Evolutionary conservation across 495 filamentous ascomycete species (phyloP), one percentile per base, ranked within the genome.

Genomic region (Tuber indicum): DNA sequence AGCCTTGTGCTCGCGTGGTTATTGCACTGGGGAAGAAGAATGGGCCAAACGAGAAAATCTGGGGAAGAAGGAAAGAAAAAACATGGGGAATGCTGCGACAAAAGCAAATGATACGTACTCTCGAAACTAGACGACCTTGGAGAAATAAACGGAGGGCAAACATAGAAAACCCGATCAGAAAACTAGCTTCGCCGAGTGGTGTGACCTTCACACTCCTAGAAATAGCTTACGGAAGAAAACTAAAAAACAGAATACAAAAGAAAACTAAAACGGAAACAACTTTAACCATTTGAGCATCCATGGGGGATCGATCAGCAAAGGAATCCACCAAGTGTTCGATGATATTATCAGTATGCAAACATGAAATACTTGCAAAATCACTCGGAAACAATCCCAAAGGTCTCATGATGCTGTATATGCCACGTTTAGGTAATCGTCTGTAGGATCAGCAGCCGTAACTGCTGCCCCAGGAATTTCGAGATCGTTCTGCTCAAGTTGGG

Each of bases 151-250:
- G 14, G 32, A 26, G 16, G 17, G 6, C 5, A 66, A 66, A 66
- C 26, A 66, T 36, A 36, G 58, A 66, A 66, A 66, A 66, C 26
- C 26, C 58, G n/a, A 66, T 66, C 26, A 66, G 58, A 66, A 66
- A 66, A 66, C 58, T 26, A 66, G 58, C 58, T 66, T 26, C 58
- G 58, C 58, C 26, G 26, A 66, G 32, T 66, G 58, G 58, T 66
- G 58, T 36, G 26, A 66, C 58, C 58, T 66, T 36, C 58, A 66
- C 58, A 66, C 26, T 66, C 58, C 58, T 36, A 8, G 14, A 66
- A 66, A 32, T 26, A 66, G 12, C 16, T 66, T 32, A 32, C 32
- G 32, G 32, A 32, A 32, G 32, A 32, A 32, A 32, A 32, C 32
- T 32, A 32, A 32, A 32, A 32, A 32, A 41, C 39, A 41, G 39